Evolutionary conservation across 2,329 filamentous ascomycete species (phyloP).

Genomic region (Basipetospora sp.): DNA sequence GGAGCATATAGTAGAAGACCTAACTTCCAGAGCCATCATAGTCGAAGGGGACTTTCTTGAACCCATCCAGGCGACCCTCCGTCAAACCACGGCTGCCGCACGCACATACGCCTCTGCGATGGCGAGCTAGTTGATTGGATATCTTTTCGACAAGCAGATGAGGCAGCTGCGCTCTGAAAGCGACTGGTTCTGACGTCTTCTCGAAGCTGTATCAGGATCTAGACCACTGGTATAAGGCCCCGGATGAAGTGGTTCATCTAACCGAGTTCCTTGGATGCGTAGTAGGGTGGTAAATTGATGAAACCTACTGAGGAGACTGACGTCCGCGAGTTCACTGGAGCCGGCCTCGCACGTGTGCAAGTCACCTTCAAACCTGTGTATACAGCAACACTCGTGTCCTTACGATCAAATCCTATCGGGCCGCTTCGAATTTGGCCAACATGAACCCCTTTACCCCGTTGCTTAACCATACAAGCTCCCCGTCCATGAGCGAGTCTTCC

Average conservation of each 20-base stretch:
- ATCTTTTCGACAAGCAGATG: conserved; percentile 20
- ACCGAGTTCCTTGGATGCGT: conserved; percentile 8
- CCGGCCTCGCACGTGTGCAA: too few species aligned
- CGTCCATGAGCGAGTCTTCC: conserved; percentile 46
- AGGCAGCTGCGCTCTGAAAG: neutral
- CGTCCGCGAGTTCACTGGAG: too few species aligned
- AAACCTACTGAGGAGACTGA: too few species aligned
- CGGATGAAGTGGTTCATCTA: conserved; percentile 32
- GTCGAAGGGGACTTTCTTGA: neutral
- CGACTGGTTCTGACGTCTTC: neutral
- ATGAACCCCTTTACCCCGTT: conserved; percentile 75
- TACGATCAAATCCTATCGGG: too few species aligned
- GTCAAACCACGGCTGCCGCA: too few species aligned
- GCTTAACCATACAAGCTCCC: conserved; percentile 75
- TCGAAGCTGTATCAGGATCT: conserved; percentile 19
- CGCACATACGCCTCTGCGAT: conserved; percentile 62
- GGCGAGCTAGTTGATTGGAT: conserved; percentile 66
- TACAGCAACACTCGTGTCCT: too few species aligned
- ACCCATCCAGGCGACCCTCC: too few species aligned
- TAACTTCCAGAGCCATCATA: too few species aligned
- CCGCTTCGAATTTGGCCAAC: neutral
- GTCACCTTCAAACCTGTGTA: too few species aligned
- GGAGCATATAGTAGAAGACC: too few species aligned
- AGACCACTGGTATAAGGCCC: conserved; percentile 34
- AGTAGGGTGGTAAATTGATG: neutral